Percentiles rank a stretch among this genome's conserved stretches.
phyloP scores from a whole-genome alignment of 2,329 filamentous ascomycete species.

The Lecanosticta acicola region DNA sequence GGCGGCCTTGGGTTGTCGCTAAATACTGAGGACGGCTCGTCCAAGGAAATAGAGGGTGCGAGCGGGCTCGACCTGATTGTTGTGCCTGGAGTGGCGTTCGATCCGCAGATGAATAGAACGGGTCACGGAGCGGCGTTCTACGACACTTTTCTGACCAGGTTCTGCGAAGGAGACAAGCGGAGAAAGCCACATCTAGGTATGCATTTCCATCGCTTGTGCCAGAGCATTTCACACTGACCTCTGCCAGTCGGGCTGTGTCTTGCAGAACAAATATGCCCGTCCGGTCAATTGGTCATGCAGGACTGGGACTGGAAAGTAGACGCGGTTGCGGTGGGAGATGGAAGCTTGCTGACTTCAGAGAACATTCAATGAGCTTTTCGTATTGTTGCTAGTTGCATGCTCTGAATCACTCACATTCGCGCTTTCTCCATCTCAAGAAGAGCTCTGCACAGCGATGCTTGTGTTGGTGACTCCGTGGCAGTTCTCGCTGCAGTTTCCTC shows the following conservation, averaged over 20 bases:
- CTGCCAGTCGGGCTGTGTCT: conserved; percentile 69
- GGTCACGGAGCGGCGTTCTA: conserved; percentile 97
- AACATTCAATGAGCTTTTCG: conserved; percentile 59
- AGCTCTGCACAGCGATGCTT: background rate
- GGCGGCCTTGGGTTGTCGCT: conserved; percentile 52
- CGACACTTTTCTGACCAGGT: conserved; percentile 82
- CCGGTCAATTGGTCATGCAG: conserved; percentile 65
- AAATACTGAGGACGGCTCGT: conserved; percentile 24
- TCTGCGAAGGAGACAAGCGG: conserved; percentile 41
- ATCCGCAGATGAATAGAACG: conserved; percentile 65
- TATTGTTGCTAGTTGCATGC: conserved; percentile 8
- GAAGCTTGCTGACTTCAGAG: conserved; percentile 46
- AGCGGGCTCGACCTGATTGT: conserved; percentile 73
- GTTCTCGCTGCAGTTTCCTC: background rate
- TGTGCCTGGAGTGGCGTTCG: conserved; percentile 90
- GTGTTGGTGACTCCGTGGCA: background rate
- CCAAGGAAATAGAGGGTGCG: conserved; percentile 21
- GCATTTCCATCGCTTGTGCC: background rate
- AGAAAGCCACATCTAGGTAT: conserved; percentile 56
- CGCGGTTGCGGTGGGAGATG: conserved; percentile 43
- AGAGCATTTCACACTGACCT: conserved; percentile 3
- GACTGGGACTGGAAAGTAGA: conserved; percentile 74
- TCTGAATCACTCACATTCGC: conserved; percentile 18
- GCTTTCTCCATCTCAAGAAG: background rate
- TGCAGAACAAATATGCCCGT: conserved; percentile 72